Base-by-base conservation (phyloP, 192 early-diverging fungal genomes). In the Tieghemiomyces parasiticus region DNA sequence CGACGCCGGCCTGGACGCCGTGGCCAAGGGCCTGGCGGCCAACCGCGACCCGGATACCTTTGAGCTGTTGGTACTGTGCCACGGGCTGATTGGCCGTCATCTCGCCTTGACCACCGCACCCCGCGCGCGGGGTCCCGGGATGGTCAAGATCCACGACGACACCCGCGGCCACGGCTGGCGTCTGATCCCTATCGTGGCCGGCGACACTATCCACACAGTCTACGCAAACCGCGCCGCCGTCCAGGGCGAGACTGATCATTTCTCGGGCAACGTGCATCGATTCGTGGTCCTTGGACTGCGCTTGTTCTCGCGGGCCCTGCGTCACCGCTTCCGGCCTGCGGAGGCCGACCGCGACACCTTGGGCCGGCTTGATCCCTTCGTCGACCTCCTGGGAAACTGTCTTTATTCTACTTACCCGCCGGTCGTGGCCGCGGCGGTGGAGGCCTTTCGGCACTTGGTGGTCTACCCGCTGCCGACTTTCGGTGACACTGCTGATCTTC, bases 261-360 rank as follows among this genome's bases (percentile, higher is more conserved):
- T 88, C 66, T 76, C 82, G 31, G 79, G 80, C 4, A 97, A 99
- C 58, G 88, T 87, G 6, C 83, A 94, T 61, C 71, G 86, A 9
- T 97, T 99, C 72, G 86, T 95, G 46, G 79, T 88, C 53, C 98
- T 99, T 79, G 95, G 95, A 0, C 66, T 99, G 24, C 76, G 78
- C n/a, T 72, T 97, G 13, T 75, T 99, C 55, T 73, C 89, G 29
- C 72, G 79, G 0, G 79, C 81, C 0, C 65, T 99, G 33, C 69
- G 73, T 44, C 74, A 68, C 48, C 74, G 76, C 65, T 74, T 75
- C 56, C 78, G 80, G 51, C 74, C 83, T 59, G 74, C 74, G 14
- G 67, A 70, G 0, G 75, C 77, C 28, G 60, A 66, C 26, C 46
- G 67, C 0, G 76, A 85, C 51, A 77, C 90, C 49, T 58, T 89